phyloP scores from a whole-genome alignment of 2,329 filamentous ascomycete species.

The Plectosphaerella sp. region DNA sequence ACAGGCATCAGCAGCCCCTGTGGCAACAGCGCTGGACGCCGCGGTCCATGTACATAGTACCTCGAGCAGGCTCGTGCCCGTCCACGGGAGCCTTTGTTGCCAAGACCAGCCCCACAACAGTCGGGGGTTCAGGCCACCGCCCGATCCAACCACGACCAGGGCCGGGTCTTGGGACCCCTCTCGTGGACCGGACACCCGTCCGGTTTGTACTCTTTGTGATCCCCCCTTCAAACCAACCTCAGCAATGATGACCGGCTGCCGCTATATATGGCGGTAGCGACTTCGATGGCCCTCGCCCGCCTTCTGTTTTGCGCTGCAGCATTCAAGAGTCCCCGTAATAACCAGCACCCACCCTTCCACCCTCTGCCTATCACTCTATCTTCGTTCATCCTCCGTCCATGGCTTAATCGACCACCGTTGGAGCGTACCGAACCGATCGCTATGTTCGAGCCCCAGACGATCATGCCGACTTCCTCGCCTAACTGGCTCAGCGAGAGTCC shows the following conservation, averaged over 20 bases:
- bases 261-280: no score
- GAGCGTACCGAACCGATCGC: slow-evolving; percentile 1
- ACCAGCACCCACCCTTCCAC: neutral
- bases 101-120: neutral
- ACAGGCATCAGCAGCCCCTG: slow-evolving; percentile 5
- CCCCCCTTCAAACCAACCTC: no score
- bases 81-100: neutral
- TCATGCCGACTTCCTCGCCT: slow-evolving; percentile 7
- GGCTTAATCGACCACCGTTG: neutral
- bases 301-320: no score
- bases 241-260: no score
- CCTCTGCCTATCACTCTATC: neutral
- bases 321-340: neutral
- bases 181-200: no score
- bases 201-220: no score
- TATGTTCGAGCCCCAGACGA: no score
- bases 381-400: neutral
- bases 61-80: neutral
- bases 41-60: slow-evolving; percentile 8
- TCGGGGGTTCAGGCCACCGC: no score
- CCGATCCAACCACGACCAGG: no score
- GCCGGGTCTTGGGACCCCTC: no score
- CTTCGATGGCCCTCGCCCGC: no score
- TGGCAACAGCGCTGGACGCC: neutral
- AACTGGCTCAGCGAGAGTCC: slow-evolving; percentile 2